phyloP scores from a whole-genome alignment of 306 rosid species.

The Luffa acutangula region DNA sequence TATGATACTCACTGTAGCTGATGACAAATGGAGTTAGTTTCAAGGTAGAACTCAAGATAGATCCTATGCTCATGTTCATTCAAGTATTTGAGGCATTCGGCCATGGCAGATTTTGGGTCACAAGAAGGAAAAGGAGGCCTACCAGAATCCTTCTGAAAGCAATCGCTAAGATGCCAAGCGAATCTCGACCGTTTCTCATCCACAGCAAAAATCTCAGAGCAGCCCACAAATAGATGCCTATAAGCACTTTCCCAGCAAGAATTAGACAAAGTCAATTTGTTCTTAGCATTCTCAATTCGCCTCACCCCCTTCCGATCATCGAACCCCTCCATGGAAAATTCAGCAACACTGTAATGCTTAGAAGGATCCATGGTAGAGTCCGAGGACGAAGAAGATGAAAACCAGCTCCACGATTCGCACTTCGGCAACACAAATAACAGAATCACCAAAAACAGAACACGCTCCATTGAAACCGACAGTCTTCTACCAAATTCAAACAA shows the following conservation, averaged over 20 bases:
- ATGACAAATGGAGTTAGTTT: slow-evolving; percentile 70
- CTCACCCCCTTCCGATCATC: slow-evolving; percentile 39
- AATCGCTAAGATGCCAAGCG: slow-evolving; percentile 85
- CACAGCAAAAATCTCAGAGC: slow-evolving; percentile 50
- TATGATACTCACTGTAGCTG: slow-evolving; percentile 37
- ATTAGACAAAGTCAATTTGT: slow-evolving; percentile 34
- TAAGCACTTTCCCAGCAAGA: slow-evolving; percentile 72
- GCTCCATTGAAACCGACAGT: background rate
- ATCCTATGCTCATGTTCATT: slow-evolving; percentile 53
- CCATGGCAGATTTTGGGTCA: slow-evolving; percentile 34
- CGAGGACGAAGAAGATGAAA: background rate
- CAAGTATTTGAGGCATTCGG: slow-evolving; percentile 29
- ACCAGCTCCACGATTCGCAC: slow-evolving; percentile 4
- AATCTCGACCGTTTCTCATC: slow-evolving; percentile 66
- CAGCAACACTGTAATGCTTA: slow-evolving; percentile 14
- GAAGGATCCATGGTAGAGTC: background rate
- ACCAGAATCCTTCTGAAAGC: slow-evolving; percentile 78
- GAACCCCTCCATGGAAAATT: slow-evolving; percentile 46
- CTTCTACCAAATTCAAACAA: background rate
- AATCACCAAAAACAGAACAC: background rate
- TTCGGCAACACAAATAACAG: background rate
- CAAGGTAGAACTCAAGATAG: slow-evolving; percentile 80
- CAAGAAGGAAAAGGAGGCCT: slow-evolving; percentile 56
- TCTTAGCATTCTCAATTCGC: slow-evolving; percentile 41
- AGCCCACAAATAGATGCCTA: slow-evolving; percentile 49